Evolutionary conservation across 495 filamentous ascomycete genomes (phyloP).

Genomic region (Amniculicola lignicola): DNA sequence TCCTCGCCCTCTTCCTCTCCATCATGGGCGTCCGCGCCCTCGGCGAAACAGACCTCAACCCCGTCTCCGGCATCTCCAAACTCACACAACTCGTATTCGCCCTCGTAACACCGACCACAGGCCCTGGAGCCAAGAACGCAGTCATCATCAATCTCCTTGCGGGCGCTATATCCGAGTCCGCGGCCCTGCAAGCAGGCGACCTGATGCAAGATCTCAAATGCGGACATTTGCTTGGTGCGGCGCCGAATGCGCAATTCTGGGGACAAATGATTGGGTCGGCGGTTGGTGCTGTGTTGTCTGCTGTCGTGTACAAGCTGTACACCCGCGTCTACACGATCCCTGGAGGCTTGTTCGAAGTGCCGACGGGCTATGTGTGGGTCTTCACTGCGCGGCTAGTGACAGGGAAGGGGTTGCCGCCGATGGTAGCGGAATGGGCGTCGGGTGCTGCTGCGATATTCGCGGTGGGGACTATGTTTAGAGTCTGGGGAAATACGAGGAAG

Average conservation of each 20-base stretch:
- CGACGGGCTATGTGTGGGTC: constrained; percentile 94
- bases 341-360: constrained; percentile 84
- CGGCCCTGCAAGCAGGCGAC: constrained; percentile 92
- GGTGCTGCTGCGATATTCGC: constrained; percentile 69
- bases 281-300: constrained; percentile 82
- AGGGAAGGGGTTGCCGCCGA: constrained; percentile 78
- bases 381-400: constrained; percentile 95
- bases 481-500: constrained; percentile 46
- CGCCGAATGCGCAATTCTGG: constrained; percentile 93
- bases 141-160: constrained; percentile 91
- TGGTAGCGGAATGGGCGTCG: constrained; percentile 73
- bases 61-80: constrained; percentile 94
- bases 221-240: constrained; percentile 85
- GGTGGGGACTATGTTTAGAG: constrained; percentile 63
- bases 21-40: constrained; percentile 95
- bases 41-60: constrained; percentile 95
- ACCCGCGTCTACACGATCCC: constrained; percentile 85
- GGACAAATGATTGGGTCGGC: constrained; percentile 89
- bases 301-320: constrained; percentile 87
- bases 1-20: constrained; percentile 82
- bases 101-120: constrained; percentile 65
- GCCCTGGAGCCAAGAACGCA: constrained; percentile 65
- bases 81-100: constrained; percentile 93
- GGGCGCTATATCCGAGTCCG: constrained; percentile 83
- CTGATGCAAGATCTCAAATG: constrained; percentile 99